Evolutionary conservation across 108 stramenopile species (phyloP), one percentile per base, ranked within the genome.

Genomic region (Cylindrotheca fusiformis): DNA sequence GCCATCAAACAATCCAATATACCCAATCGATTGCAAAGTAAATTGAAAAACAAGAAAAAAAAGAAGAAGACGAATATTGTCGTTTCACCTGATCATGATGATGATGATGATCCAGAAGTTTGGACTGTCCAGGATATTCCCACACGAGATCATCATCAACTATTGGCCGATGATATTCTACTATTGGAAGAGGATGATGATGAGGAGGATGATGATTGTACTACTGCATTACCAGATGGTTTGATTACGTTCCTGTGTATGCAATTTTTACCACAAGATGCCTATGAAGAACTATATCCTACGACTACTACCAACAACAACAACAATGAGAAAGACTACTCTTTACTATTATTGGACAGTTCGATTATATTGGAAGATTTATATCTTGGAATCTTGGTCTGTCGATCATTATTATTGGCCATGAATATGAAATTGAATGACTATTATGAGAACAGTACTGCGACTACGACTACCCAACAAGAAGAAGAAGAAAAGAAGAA

Each of bases 301-400:
- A 33, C 45, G 18, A 31, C 47, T 12, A 60, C 44, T 36, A 28
- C 24, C 45, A 29, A 33, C 4, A 33, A 36, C 12, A 49, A 45
- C n/a, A 58, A 18, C 4, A 24, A 52, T 17, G 10, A 29, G n/a
- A 33, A 61, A 0, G n/a, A n/a, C n/a, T n/a, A n/a, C n/a, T n/a
- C n/a, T n/a, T n/a, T n/a, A n/a, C n/a, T n/a, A n/a, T 67, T 14
- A 55, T 59, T 78, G 46, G 78, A 67, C 18, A 48, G 51, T 57
- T 58, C 58, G 48, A 73, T 82, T 49, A n/a, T n/a, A n/a, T 48
- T 72, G 54, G 57, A 81, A 22, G 87, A 92, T 70, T 81, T 64
- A 47, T 92, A 82, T 68, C 71, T 88, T 33, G 87, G 90, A 0
- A 76, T 82, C n/a, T 69, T 92, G 18, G 87, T 85, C 10, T 75